These are phyloP conservation scores for Conticribra weissflogii DNA, from an alignment of 108 stramenopile genomes.

Conservation along the genomic window DNA sequence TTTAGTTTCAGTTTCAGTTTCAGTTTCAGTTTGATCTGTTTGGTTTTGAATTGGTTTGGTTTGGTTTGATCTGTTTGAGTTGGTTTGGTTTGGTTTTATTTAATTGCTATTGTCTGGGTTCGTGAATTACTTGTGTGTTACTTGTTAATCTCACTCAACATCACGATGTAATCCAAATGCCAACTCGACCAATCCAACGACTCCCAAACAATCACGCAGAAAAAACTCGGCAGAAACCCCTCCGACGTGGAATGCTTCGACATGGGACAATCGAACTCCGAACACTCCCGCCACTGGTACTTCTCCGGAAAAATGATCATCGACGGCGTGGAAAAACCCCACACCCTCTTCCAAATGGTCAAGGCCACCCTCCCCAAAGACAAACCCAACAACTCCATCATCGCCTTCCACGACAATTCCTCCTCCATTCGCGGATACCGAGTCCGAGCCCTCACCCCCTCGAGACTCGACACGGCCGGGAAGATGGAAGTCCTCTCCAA, in stretches of 20 bases:
- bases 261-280: slow-evolving; percentile 97
- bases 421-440: slow-evolving; percentile 92
- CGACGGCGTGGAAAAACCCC: slow-evolving; percentile 91
- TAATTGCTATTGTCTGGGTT: background rate
- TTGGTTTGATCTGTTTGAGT: background rate
- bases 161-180: too few species aligned
- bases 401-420: slow-evolving; percentile 99
- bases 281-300: slow-evolving; percentile 99
- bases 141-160: too few species aligned
- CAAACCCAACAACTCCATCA: slow-evolving; percentile 87
- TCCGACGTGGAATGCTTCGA: slow-evolving; percentile 99
- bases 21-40: background rate
- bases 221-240: slow-evolving; percentile 94
- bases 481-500: slow-evolving; percentile 62
- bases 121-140: too few species aligned
- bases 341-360: slow-evolving; percentile 98
- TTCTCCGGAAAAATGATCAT: slow-evolving; percentile 98
- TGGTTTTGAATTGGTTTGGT: background rate
- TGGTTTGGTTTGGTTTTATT: background rate
- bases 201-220: slow-evolving; percentile 54
- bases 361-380: slow-evolving; percentile 91
- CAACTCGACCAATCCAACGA: too few species aligned
- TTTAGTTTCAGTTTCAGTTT: background rate
- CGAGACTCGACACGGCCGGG: slow-evolving; percentile 54
- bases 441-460: slow-evolving; percentile 66